Evolutionary conservation across 306 rosid genomes (phyloP).

Genomic region (Corylus avellana): DNA sequence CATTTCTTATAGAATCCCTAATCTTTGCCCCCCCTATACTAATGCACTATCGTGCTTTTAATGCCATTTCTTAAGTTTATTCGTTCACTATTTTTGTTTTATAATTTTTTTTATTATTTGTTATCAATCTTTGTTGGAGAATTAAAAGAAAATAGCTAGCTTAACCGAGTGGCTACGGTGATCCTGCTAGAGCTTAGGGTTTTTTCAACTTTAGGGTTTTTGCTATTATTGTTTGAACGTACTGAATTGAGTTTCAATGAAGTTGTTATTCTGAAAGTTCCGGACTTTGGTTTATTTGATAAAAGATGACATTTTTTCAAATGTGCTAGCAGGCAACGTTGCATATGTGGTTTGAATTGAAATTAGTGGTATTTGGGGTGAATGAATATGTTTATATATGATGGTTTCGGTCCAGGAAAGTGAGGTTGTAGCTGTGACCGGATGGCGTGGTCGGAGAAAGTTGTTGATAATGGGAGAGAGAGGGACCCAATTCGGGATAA

Average conservation of each 20-base stretch:
- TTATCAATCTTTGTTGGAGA: slow-evolving; percentile 23
- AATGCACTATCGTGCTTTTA: background rate
- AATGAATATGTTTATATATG: slow-evolving; percentile 11
- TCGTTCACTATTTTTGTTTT: slow-evolving; percentile 11
- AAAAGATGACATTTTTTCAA: background rate
- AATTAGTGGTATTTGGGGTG: background rate
- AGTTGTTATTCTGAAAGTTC: background rate
- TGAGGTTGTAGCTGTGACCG: slow-evolving; percentile 21
- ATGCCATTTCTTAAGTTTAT: background rate
- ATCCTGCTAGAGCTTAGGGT: slow-evolving; percentile 13
- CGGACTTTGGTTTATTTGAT: background rate
- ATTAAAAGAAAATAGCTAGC: background rate
- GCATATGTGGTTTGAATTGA: slow-evolving; percentile 7
- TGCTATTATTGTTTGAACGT: background rate
- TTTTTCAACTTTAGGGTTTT: slow-evolving; percentile 9
- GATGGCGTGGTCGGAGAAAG: slow-evolving; percentile 76
- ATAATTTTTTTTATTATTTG: background rate
- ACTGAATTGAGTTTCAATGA: slow-evolving; percentile 8
- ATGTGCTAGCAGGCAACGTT: background rate
- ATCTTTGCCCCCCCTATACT: background rate
- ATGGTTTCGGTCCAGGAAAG: slow-evolving; percentile 31
- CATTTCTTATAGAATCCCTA: background rate
- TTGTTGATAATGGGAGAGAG: slow-evolving; percentile 51
- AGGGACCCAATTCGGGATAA: slow-evolving; percentile 55
- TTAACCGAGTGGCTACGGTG: background rate